Evolutionary conservation across 1,139 yeast genomes (phyloP), one percentile per base, ranked within the genome.

Genomic region (Taphrina deformans): DNA sequence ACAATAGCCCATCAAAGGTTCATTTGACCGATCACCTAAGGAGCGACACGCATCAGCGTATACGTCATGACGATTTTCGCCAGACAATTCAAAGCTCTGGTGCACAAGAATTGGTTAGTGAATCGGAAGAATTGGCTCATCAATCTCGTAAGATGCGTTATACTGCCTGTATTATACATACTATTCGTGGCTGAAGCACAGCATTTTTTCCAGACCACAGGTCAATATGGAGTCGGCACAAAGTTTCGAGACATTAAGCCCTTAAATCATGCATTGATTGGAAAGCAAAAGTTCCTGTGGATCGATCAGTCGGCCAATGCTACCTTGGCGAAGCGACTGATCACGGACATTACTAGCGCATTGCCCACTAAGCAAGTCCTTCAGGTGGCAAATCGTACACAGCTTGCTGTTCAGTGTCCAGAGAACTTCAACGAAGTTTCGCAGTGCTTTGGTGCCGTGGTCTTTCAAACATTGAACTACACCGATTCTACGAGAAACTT

Each of bases 391-490:
- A 55, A 70, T 61, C 68, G 71, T 2, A 67, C 68, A 46, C 76
- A 74, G 29, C 67, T 75, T 26, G 70, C 70, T 64, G 55, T 66
- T 1, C 60, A 71, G 24, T 76, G 79, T 62, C 69, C 71, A 14
- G 76, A 75, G 67, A 75, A 73, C 55, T 69, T 76, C 21, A 71
- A 72, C 16, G 78, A 78, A 1, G 67, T 73, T 10, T 71, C 75
- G 52, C 69, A 68, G 10, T 76, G 79, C 66, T 73, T 74, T 48
- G 77, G 75, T 6, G 78, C 76, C 6, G 68, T 76, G 31, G 72
- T 75, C 60, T 76, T 78, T 78, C 71, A 76, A 63, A 55, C 62
- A 35, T 69, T 75, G 21, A 68, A 66, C 55, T 72, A 73, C 46
- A 67, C 68, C 2, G 61, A 67, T 2, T 65, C 70, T 7, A 24